phyloP scores from a whole-genome alignment of 2,329 filamentous ascomycete species.

The Talaromyces sp. region DNA sequence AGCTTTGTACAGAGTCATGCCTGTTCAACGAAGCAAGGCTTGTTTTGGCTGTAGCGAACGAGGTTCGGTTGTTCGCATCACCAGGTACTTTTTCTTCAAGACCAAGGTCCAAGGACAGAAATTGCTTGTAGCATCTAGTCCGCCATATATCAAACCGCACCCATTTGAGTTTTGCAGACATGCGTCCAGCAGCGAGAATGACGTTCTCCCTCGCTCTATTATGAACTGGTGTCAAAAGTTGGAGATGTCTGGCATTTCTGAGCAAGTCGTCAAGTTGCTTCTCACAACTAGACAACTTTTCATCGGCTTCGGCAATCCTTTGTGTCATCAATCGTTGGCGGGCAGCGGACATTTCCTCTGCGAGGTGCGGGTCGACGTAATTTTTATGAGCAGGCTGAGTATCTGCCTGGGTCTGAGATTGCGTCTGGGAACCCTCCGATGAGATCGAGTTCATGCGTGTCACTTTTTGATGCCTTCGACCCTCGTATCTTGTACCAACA shows the following conservation, averaged over 20 bases:
- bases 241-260: conserved; percentile 83
- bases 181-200: conserved; percentile 74
- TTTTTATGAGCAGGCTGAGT: conserved; percentile 49
- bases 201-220: conserved; percentile 84
- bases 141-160: conserved; percentile 91
- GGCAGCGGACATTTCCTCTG: conserved; percentile 78
- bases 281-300: conserved; percentile 67
- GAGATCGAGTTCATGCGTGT: conserved; percentile 59
- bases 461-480: conserved; percentile 57
- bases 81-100: conserved; percentile 54
- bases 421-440: conserved; percentile 60
- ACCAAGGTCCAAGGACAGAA: conserved; percentile 77
- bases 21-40: conserved; percentile 13
- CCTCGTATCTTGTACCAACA: conserved; percentile 78
- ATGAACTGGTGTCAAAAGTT: conserved; percentile 84
- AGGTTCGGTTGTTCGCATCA: conserved; percentile 6
- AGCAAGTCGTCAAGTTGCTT: conserved; percentile 78
- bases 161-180: conserved; percentile 89
- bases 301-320: conserved; percentile 78
- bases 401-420: conserved; percentile 64
- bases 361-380: conserved; percentile 71
- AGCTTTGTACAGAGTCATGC: conserved; percentile 19
- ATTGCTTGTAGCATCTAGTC: conserved; percentile 83
- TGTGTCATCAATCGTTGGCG: conserved; percentile 76
- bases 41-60: conserved; percentile 11